These are phyloP conservation scores for Colletotrichum cuscutae DNA, from an alignment of 2,329 filamentous ascomycete genomes.

Conservation along the genomic window DNA sequence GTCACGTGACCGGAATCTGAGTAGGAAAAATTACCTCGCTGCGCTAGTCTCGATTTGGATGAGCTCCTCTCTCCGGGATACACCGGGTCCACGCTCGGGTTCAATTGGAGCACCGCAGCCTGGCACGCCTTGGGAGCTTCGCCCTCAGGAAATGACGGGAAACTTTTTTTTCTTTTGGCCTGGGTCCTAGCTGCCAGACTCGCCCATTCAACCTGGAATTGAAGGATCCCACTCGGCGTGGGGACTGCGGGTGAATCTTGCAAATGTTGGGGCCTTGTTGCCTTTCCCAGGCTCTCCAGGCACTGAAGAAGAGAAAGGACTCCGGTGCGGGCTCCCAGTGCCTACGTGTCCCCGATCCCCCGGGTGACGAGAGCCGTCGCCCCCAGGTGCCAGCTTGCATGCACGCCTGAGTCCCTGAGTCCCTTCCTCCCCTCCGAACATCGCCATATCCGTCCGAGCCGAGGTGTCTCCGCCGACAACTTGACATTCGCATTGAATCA, in stretches of 20 bases:
- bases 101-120: slow-evolving; percentile 20
- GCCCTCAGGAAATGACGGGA: slow-evolving; percentile 16
- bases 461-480: slow-evolving; percentile 1
- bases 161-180: slow-evolving; percentile 24
- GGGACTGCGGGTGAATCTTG: slow-evolving; percentile 23
- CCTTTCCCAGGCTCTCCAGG: slow-evolving; percentile 23
- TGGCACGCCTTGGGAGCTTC: background rate
- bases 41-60: slow-evolving; percentile 26
- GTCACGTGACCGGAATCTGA: slow-evolving; percentile 48
- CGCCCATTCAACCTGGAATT: background rate
- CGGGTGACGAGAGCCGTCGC: background rate
- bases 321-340: background rate
- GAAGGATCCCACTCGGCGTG: slow-evolving; percentile 25
- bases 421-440: background rate
- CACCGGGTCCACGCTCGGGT: slow-evolving; percentile 33
- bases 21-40: slow-evolving; percentile 33
- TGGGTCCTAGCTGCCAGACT: background rate
- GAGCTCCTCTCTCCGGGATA: slow-evolving; percentile 27
- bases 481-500: background rate
- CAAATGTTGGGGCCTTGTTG: slow-evolving; percentile 18
- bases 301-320: background rate
- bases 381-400: background rate
- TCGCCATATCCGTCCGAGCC: background rate
- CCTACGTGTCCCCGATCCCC: slow-evolving; percentile 7
- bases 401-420: background rate